phyloP scores from a whole-genome alignment of 2,329 filamentous ascomycete genomes.

The Pseudocercospora fuligena region DNA sequence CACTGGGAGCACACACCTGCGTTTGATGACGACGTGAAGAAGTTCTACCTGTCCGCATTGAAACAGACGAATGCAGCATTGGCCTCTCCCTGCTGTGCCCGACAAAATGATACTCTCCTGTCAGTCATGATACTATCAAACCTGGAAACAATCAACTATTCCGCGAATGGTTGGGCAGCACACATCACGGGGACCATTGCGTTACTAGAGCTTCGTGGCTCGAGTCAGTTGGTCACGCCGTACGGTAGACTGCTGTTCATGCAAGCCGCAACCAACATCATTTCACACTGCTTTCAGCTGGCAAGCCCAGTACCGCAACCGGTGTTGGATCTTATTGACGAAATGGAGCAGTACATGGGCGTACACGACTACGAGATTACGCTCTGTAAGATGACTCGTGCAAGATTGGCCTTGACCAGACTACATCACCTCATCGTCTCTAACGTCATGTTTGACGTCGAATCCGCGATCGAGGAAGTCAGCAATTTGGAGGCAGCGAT shows the following conservation, averaged over 20 bases:
- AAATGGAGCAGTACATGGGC: background rate
- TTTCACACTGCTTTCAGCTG: background rate
- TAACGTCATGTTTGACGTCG: background rate
- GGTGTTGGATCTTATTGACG: background rate
- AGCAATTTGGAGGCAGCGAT: background rate
- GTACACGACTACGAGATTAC: background rate
- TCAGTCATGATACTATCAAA: background rate
- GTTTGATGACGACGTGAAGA: background rate
- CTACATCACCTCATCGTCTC: background rate
- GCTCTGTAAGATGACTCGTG: background rate
- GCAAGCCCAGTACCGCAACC: background rate
- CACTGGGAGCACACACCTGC: background rate
- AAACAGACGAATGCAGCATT: background rate
- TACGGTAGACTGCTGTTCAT: background rate
- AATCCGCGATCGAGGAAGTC: background rate
- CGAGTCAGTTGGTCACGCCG: background rate
- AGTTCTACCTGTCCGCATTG: background rate
- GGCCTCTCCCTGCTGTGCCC: background rate
- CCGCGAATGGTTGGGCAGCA: background rate
- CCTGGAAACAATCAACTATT: background rate
- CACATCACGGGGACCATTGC: background rate
- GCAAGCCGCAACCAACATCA: background rate
- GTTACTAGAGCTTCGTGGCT: background rate
- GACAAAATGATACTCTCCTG: background rate
- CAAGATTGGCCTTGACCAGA: background rate